A percentile compares a stretch with the other conserved stretches of the same genome.
Evolutionary conservation across 2,329 filamentous ascomycete genomes (phyloP).

Genomic region (Fusarium xyrophilum): DNA sequence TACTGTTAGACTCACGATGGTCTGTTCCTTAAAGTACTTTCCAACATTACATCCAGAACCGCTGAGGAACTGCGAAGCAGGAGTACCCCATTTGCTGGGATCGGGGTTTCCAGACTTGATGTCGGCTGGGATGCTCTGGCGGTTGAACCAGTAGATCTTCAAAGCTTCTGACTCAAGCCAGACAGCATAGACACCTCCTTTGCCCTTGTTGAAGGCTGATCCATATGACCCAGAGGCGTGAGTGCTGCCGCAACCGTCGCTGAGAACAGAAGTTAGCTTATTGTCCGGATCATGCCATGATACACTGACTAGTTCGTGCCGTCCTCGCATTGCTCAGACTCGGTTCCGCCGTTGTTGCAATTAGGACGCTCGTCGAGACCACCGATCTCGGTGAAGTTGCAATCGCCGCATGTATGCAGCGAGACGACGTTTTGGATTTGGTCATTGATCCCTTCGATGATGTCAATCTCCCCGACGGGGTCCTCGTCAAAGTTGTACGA

Average conservation of each 20-base stretch:
- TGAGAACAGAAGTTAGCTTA: background rate
- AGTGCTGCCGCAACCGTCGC: conserved; percentile 11
- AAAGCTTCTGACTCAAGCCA: conserved; percentile 74
- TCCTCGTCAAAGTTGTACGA: conserved; percentile 22
- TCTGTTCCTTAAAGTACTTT: conserved; percentile 59
- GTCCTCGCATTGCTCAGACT: conserved; percentile 28
- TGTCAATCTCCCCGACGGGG: conserved; percentile 70
- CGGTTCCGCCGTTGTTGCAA: conserved; percentile 56
- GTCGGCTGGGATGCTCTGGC: conserved; percentile 65
- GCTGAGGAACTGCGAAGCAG: conserved; percentile 68
- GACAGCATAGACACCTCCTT: conserved; percentile 71
- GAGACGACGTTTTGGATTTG: conserved; percentile 64
- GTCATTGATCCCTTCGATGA: conserved; percentile 74
- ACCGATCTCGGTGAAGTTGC: conserved; percentile 53
- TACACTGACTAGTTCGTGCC: conserved; percentile 15
- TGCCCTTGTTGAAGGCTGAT: conserved; percentile 40
- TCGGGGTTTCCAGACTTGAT: conserved; percentile 64
- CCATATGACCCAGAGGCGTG: conserved; percentile 7
- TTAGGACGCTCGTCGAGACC: conserved; percentile 46
- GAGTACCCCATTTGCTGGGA: conserved; percentile 68
- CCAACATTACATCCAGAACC: conserved; percentile 72
- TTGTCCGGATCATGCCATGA: fast-evolving
- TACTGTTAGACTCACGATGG: background rate
- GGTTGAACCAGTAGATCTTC: conserved; percentile 77
- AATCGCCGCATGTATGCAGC: conserved; percentile 64